Base-by-base conservation (phyloP, 176 grass and related monocot genomes). In the Cenchrus fungigraminus region DNA sequence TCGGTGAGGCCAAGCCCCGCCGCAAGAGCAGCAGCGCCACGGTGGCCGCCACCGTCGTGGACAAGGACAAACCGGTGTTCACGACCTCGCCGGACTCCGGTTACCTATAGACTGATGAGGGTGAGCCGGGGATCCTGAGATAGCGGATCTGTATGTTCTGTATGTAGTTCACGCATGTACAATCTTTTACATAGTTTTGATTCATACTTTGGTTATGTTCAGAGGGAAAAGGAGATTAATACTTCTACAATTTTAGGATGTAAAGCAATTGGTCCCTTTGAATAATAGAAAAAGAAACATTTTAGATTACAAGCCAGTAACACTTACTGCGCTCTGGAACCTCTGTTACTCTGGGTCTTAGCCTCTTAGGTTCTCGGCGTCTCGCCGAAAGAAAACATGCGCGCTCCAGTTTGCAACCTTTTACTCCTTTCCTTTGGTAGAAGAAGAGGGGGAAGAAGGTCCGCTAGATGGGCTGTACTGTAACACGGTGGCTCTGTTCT, bases 11-110 rank as follows among this genome's bases (percentile, higher is more conserved):
- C 20, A 98, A 96, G 79, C 97, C 97, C 4, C 89, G 93, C 42
- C 84, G 97, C 72, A 99, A 99, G 86, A 97, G 94, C 79, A 97
- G 72, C 87, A 94, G 91, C 83, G 65, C 89, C 57, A 87, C 85
- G 4, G 88, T 87, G 55, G 81, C 84, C 25, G 84, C 85, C 50
- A 88, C 89, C 11, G 69, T 88, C 56, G 88, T 83, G 43, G 84
- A 84, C 61, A 99, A 96, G 91, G 93, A 99, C 86, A 99, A 94
- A 75, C 97, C 97, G 4, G 91, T 99, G 19, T 99, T 99, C 81
- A 89, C 88, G 17, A 99, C 93, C 32, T 96, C 93, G 72, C 93
- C 89, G 1, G 90, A 99, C 76, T 79, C 87, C 20, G 91, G 71
- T 8, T 96, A 92, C 74, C 65, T 90, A 28, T 97, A 93, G 78